Percentiles rank a stretch among this genome's conserved stretches.
These are phyloP conservation scores for Pleurotus tuoliensis DNA, from an alignment of 768 basidiomycete genomes.

Conservation along the genomic window DNA sequence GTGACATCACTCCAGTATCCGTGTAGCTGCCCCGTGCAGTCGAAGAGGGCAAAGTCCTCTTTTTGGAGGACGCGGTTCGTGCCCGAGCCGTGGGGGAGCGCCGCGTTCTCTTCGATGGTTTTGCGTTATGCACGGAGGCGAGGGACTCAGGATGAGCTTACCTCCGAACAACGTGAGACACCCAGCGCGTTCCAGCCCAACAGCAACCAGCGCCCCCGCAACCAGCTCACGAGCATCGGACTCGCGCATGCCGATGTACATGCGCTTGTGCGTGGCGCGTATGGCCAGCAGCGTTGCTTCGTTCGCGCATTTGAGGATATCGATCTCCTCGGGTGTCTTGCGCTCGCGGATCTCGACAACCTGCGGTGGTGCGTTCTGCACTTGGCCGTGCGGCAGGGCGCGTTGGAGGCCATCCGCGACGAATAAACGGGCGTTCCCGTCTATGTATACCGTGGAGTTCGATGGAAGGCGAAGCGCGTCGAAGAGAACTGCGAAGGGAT, in stretches of 20 bases:
- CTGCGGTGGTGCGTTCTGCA: constrained; percentile 48
- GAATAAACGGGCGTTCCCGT: constrained; percentile 57
- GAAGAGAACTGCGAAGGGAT: constrained; percentile 53
- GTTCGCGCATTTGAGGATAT: constrained; percentile 72
- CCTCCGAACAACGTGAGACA: constrained; percentile 79
- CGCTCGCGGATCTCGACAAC: constrained; percentile 66
- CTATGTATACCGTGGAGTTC: constrained; percentile 49
- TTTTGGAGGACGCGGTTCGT: constrained; percentile 56
- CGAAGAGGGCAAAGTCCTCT: constrained; percentile 70
- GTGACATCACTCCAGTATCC: constrained; percentile 81
- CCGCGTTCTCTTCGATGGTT: constrained; percentile 64
- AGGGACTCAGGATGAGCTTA: constrained; percentile 18
- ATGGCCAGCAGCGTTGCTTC: constrained; percentile 81
- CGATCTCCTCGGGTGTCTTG: constrained; percentile 69
- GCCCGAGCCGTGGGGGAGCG: constrained; percentile 79
- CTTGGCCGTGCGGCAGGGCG: constrained; percentile 30
- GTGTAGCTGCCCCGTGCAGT: constrained; percentile 66
- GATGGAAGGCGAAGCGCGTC: constrained; percentile 18
- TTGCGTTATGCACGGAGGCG: neutral
- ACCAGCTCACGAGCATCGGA: constrained; percentile 64
- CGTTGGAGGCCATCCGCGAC: constrained; percentile 58
- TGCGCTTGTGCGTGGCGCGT: constrained; percentile 52
- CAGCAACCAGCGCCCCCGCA: constrained; percentile 44
- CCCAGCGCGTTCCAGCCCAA: constrained; percentile 56
- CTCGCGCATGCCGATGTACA: constrained; percentile 74